Evolutionary conservation across 1,139 yeast species (phyloP).

Genomic region (Sugiyamaella xylanicola): DNA sequence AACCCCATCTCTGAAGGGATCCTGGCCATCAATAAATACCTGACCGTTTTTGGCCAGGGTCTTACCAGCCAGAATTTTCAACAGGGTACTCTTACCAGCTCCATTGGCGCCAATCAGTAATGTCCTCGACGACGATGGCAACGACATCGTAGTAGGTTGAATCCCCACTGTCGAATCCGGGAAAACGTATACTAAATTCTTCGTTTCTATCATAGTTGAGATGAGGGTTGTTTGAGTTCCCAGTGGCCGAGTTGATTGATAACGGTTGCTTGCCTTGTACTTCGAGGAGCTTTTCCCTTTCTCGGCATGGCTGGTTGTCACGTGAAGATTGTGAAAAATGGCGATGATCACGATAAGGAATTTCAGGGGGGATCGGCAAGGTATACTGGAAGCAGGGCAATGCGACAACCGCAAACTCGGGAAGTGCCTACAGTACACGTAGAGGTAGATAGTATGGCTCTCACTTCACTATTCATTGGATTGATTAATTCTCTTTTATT

Average conservation of each 20-base stretch:
- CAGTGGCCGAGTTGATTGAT: too few relatives aligned
- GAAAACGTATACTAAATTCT: slow-evolving; percentile 68
- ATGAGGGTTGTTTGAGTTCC: too few relatives aligned
- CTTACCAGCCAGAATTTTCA: slow-evolving; percentile 86
- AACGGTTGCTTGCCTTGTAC: too few relatives aligned
- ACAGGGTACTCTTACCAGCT: slow-evolving; percentile 91
- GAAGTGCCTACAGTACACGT: too few relatives aligned
- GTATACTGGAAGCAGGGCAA: background rate
- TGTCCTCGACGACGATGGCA: slow-evolving; percentile 75
- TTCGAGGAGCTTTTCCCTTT: too few relatives aligned
- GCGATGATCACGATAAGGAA: slow-evolving; percentile 9
- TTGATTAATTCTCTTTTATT: too few relatives aligned
- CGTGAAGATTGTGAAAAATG: slow-evolving; percentile 2
- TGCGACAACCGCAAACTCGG: too few relatives aligned
- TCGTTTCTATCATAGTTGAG: slow-evolving; percentile 56
- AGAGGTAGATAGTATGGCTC: too few relatives aligned
- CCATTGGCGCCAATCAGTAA: slow-evolving; percentile 92
- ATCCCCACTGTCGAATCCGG: slow-evolving; percentile 70
- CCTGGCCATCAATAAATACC: slow-evolving; percentile 67
- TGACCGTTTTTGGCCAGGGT: slow-evolving; percentile 76
- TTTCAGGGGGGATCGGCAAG: slow-evolving; percentile 12
- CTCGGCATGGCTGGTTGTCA: slow-evolving; percentile 1
- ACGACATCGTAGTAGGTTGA: slow-evolving; percentile 57
- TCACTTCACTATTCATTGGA: too few relatives aligned
- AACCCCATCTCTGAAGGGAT: slow-evolving; percentile 72